A percentile compares a stretch with the other conserved stretches of the same genome.
Evolutionary conservation across 2,329 filamentous ascomycete species (phyloP).

Genomic region (Penicillium sp.): DNA sequence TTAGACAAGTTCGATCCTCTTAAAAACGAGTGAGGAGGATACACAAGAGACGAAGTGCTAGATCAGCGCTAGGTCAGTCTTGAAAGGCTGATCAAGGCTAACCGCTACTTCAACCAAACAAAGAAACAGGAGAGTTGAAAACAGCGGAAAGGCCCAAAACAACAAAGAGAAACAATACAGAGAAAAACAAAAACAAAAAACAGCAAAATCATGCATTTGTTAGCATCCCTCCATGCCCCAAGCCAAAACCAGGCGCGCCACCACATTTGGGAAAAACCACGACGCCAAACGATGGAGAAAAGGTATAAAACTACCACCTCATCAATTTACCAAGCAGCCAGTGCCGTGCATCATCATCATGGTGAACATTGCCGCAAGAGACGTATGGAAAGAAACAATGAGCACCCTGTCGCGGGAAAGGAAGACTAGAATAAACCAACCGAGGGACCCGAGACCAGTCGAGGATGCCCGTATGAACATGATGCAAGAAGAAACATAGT

Average conservation of each 20-base stretch:
- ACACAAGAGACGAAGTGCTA: background rate
- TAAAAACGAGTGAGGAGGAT: background rate
- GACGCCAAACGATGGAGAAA: constrained; percentile 28
- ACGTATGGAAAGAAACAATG: constrained; percentile 11
- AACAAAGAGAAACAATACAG: background rate
- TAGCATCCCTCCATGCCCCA: constrained; percentile 6
- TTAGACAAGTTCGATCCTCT: background rate
- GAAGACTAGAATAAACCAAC: constrained; percentile 17
- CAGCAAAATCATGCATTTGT: constrained; percentile 11
- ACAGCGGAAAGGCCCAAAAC: background rate
- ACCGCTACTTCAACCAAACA: background rate
- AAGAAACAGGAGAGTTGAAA: constrained; percentile 1
- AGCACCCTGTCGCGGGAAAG: constrained; percentile 16
- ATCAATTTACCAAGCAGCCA: constrained; percentile 22
- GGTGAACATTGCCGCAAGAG: constrained; percentile 17
- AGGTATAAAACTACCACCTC: constrained; percentile 7
- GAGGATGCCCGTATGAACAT: constrained; percentile 19
- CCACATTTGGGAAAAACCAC: constrained; percentile 19
- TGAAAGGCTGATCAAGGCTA: background rate
- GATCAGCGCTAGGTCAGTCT: background rate
- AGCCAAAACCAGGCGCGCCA: constrained; percentile 13
- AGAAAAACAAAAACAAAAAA: background rate
- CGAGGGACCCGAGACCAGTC: constrained; percentile 23
- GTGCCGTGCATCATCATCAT: constrained; percentile 20
- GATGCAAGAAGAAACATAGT: constrained; percentile 17